Evolutionary conservation across 2,329 filamentous ascomycete genomes (phyloP), one percentile per base, ranked within the genome.

Genomic region (Zymoseptoria tritici): DNA sequence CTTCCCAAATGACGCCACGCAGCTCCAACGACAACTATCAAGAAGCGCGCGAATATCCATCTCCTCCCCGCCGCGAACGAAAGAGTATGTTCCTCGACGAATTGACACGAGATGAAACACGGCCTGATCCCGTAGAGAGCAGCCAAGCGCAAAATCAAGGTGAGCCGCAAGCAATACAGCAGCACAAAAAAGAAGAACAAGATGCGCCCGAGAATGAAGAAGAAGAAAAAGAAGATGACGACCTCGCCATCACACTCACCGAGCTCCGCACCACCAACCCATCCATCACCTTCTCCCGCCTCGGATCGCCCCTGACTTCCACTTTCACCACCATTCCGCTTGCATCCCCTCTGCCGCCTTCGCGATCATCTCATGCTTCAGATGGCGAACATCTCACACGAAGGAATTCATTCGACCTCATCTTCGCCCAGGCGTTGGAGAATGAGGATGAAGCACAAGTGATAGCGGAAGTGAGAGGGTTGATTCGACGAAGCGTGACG

Each of bases 391-490:
- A n/a, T 13, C 46, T 59, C 3, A 51, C 51, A 49, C 29, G 60
- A 49, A 42, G 53, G 22, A 57, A 62, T 31, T 62, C 60, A 5
- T 62, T 60, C 57, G 57, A 59, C 51, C 59, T 60, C 57, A 58
- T 62, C 9, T 51, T 56, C 16, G 29, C 54, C 24, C 46, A 55
- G 42, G 60, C 57, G 8, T 31, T 22, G 9, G 55, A 55, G 16
- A 55, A 54, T 19, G 60, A 60, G 29, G 49, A 52, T 19, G 49
- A 62, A 22, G 57, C 58, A 20, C 29, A 55, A 20, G 52, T 57
- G 29, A 36, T 16, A 7, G 36, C 13, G 16, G 36, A 46, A n/a
- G 36, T 46, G 13, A 46, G 36, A 7, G 36, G 36, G n/a, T 16
- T 46, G 36, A 46, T 46, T 7, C 13, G 36, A 4, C 36, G 36